Evolutionary conservation across 2,329 filamentous ascomycete species (phyloP).

Genomic region (Lachnellula cervina): DNA sequence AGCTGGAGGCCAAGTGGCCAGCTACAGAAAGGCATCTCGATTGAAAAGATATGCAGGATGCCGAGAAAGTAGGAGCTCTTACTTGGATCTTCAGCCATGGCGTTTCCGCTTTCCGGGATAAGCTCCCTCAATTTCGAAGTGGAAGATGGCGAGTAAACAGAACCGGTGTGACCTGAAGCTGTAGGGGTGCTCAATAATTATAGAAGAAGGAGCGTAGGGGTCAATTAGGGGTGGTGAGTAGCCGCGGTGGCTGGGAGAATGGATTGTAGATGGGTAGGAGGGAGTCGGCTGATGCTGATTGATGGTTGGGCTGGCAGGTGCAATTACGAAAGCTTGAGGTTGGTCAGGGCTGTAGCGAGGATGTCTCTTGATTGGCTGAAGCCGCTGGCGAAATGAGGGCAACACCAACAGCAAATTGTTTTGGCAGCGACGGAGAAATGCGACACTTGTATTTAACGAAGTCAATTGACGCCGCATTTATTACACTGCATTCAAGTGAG

Average conservation of each 20-base stretch:
- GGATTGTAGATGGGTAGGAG: background rate
- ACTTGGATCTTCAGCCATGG: conserved; percentile 33
- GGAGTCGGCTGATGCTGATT: background rate
- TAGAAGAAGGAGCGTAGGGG: conserved; percentile 8
- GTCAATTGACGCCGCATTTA: background rate
- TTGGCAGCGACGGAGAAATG: background rate
- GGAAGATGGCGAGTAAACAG: conserved; percentile 1
- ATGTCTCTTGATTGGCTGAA: background rate
- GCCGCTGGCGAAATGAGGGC: background rate
- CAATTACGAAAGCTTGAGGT: conserved; percentile 5
- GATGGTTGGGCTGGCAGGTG: background rate
- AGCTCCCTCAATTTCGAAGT: conserved; percentile 6
- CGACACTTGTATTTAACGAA: background rate
- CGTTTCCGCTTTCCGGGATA: conserved; percentile 17
- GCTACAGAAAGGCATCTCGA: background rate
- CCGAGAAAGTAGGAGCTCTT: conserved; percentile 60
- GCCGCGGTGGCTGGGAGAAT: conserved; percentile 6
- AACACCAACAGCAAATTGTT: background rate
- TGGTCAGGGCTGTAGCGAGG: background rate
- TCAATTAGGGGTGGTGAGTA: conserved; percentile 8
- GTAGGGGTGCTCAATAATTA: conserved; percentile 6
- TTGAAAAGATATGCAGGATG: background rate
- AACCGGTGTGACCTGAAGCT: conserved; percentile 16
- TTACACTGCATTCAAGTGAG: background rate
- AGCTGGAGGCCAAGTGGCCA: background rate